A percentile compares a stretch with the other conserved stretches of the same genome.
Evolutionary conservation across 352 stramenopile species (phyloP).

Genomic region (Phytophthora agathidicida): DNA sequence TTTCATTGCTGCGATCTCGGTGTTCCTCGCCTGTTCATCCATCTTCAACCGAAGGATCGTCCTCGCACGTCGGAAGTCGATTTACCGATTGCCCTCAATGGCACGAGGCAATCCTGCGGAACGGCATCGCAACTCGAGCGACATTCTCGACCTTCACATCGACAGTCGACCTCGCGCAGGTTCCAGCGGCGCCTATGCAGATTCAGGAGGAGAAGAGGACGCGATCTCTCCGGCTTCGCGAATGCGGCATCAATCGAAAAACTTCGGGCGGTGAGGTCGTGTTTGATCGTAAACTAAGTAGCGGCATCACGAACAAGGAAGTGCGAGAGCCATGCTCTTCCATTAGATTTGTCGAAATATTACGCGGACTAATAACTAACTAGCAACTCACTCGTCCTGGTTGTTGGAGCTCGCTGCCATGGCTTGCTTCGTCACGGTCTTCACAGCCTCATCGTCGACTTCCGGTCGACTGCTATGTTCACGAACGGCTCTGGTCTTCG

Average conservation of each 20-base stretch:
- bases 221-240: constrained; percentile 32
- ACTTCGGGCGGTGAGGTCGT: constrained; percentile 9
- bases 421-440: constrained; percentile 22
- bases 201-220: constrained; percentile 37
- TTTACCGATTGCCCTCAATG: constrained; percentile 60
- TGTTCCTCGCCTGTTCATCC: constrained; percentile 85
- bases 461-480: constrained; percentile 28
- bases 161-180: constrained; percentile 17
- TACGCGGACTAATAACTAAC: constrained; percentile 34
- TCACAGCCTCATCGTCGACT: constrained; percentile 26
- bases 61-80: constrained; percentile 60
- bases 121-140: constrained; percentile 18
- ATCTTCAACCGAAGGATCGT: constrained; percentile 79
- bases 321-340: constrained; percentile 8
- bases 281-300: neutral
- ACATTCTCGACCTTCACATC: constrained; percentile 16
- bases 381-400: constrained; percentile 41
- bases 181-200: constrained; percentile 34
- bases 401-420: constrained; percentile 22
- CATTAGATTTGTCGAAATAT: constrained; percentile 27
- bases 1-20: constrained; percentile 78
- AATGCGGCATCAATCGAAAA: constrained; percentile 36
- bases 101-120: constrained; percentile 24
- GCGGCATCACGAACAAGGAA: too few species aligned
- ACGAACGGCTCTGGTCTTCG: neutral